These are phyloP conservation scores for Maudiozyma serrabonitensis DNA, from an alignment of 805 yeast genomes.

Conservation along the genomic window DNA sequence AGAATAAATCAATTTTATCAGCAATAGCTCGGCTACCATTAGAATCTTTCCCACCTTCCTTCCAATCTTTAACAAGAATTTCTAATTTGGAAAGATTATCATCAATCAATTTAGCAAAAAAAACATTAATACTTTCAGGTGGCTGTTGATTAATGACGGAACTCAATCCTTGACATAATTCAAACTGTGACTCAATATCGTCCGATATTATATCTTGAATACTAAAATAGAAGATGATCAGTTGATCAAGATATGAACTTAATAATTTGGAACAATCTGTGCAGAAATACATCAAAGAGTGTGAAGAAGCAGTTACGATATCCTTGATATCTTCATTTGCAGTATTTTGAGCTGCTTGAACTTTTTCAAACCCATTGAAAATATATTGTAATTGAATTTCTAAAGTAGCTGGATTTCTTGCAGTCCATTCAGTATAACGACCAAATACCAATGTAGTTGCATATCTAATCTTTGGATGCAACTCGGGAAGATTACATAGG, in stretches of 20 bases:
- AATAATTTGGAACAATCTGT: constrained; percentile 73
- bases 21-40: constrained; percentile 41
- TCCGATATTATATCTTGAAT: constrained; percentile 36
- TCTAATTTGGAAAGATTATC: constrained; percentile 31
- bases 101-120: constrained; percentile 61
- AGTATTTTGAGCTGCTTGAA: constrained; percentile 7
- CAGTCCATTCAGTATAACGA: constrained; percentile 94
- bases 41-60: constrained; percentile 23
- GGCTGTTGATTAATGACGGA: constrained; percentile 63
- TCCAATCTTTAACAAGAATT: constrained; percentile 19
- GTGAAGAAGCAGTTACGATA: constrained; percentile 77
- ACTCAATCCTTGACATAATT: constrained; percentile 83
- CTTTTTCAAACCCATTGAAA: constrained; percentile 52
- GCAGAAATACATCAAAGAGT: constrained; percentile 89
- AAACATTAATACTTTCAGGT: constrained; percentile 41
- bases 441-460: constrained; percentile 91
- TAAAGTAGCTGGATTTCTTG: constrained; percentile 71
- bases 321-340: constrained; percentile 22
- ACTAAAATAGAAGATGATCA: constrained; percentile 60
- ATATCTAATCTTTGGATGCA: constrained; percentile 72
- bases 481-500: constrained; percentile 64
- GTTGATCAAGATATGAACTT: constrained; percentile 59
- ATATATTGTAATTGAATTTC: constrained; percentile 81
- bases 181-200: constrained; percentile 62
- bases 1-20: constrained; percentile 53